Percentiles rank a stretch among this genome's conserved stretches.
Evolutionary conservation across 2,329 filamentous ascomycete genomes (phyloP).

Genomic region (Talaromyces rugulosus): DNA sequence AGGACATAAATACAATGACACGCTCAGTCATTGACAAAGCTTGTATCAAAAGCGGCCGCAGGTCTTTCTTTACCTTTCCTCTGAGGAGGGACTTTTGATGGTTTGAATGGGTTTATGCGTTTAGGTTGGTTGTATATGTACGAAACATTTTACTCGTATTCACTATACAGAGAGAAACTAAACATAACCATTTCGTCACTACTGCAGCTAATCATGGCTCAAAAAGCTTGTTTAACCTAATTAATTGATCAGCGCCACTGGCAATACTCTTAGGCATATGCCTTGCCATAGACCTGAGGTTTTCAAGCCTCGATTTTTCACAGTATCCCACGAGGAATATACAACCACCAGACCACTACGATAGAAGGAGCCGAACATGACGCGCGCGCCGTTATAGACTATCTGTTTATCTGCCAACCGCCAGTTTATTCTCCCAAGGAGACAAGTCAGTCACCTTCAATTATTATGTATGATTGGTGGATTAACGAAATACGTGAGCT

Average conservation of each 20-base stretch:
- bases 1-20: no score
- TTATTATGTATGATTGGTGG: not conserved
- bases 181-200: not conserved
- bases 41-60: no score
- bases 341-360: no score
- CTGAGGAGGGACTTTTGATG: no score
- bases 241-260: not conserved
- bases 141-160: no score
- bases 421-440: not conserved
- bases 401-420: not conserved
- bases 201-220: not conserved
- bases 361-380: not conserved
- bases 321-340: not conserved
- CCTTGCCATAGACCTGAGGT: no score
- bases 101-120: no score
- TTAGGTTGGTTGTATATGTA: no score
- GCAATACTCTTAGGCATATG: not conserved
- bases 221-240: not conserved
- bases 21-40: no score
- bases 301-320: not conserved
- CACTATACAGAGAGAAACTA: no score
- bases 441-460: no score
- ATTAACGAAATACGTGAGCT: not conserved
- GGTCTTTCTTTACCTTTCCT: no score
- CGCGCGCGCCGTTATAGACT: not conserved